Conservation (phyloP, 2,329 filamentous ascomycete species). For the Cercospora citrullina region DNA sequence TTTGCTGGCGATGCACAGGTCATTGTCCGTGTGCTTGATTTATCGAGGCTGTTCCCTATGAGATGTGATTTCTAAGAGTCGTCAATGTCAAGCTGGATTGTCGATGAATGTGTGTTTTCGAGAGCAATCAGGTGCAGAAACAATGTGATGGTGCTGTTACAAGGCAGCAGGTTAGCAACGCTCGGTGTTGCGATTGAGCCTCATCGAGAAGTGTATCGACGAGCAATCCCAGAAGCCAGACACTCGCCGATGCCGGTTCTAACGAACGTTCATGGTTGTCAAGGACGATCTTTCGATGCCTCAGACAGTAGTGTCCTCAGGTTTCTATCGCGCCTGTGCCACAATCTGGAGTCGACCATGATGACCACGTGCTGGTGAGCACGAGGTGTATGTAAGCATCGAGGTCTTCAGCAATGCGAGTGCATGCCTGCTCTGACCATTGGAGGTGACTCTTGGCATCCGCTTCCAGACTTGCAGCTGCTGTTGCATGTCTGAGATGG, state of each 20-base stretch:
- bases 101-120: background rate
- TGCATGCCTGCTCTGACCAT: background rate
- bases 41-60: background rate
- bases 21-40: background rate
- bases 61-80: background rate
- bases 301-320: background rate
- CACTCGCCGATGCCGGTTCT: background rate
- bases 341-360: background rate
- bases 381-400: background rate
- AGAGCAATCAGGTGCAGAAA: background rate
- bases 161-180: slow-evolving; percentile 6
- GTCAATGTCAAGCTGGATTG: background rate
- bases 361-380: background rate
- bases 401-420: background rate
- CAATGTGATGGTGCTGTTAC: background rate
- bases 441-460: background rate
- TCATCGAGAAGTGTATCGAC: slow-evolving; percentile 3
- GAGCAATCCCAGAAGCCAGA: background rate
- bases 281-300: background rate
- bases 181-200: background rate
- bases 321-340: background rate
- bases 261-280: background rate
- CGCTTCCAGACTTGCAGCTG: background rate
- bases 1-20: background rate
- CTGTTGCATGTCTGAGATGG: background rate